Evolutionary conservation across 495 filamentous ascomycete genomes (phyloP).

Genomic region (Talaromyces nanjingensis): DNA sequence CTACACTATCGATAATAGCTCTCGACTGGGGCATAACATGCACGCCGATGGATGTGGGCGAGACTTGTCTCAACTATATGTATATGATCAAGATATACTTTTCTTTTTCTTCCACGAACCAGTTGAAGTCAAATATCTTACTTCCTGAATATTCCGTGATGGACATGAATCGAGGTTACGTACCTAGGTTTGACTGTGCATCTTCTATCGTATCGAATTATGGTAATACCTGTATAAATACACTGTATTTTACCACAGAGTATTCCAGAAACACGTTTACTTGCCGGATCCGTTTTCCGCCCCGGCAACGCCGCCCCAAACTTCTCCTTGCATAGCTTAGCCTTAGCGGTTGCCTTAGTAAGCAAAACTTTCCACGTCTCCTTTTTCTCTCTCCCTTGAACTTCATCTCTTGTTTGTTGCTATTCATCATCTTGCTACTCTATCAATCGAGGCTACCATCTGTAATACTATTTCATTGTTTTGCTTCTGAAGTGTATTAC

Average conservation of each 20-base stretch:
- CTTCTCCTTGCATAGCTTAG: not conserved
- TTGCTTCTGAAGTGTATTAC: not conserved
- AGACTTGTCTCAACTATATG: not conserved
- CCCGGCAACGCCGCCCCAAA: not conserved
- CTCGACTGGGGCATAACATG: not conserved
- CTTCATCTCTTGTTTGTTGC: not conserved
- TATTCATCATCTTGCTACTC: not conserved
- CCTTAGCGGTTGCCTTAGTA: not conserved
- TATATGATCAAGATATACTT: not conserved
- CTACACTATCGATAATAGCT: not conserved
- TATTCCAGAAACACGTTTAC: not conserved
- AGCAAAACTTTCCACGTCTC: not conserved
- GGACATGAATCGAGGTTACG: not conserved
- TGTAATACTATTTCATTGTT: constrained; percentile 1
- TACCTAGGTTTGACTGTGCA: not conserved
- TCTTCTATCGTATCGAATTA: not conserved
- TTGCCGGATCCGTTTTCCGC: not conserved
- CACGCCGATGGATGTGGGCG: not conserved
- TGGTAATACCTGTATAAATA: not conserved
- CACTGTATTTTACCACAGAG: not conserved
- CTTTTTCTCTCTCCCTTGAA: not conserved
- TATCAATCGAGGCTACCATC: not conserved
- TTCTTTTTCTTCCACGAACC: not conserved
- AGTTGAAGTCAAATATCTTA: not conserved
- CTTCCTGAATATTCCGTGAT: not conserved